Evolutionary conservation across 202 grass and related monocot genomes (phyloP), one percentile per base, ranked within the genome.

Genomic region (Eragrostis tef): DNA sequence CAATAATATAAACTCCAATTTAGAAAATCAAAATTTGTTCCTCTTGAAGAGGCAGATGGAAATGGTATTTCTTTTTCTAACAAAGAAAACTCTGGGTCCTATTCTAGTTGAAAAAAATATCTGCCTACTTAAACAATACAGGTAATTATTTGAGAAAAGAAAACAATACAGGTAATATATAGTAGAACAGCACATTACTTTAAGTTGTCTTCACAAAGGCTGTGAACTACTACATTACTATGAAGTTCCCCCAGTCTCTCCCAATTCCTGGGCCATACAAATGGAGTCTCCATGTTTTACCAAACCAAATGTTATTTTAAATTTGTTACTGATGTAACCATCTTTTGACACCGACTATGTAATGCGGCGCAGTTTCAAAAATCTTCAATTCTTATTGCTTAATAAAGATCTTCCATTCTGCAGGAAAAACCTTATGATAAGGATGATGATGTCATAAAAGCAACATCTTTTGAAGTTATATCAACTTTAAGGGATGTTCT

Each of bases 381-480:
- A 17, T 22, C 19, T 56, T 68, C 44, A 17, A 67, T 70, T 78
- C 22, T 69, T 19, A 69, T 75, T 14, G 52, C 44, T 84, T 90
- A n/a, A 62, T 84, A 73, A 59, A 47, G 50, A 24, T 24, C 57
- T 85, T 78, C 50, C 46, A 45, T 12, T 87, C 64, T 69, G 46
- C 87, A 99, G 96, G 96, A 99, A 76, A 90, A 91, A 12, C 72
- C 96, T 27, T 99, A 91, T 71, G 81, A 93, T 66, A 93, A 95
- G 88, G 96, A 99, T 79, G 90, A 95, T 77, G 92, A 99, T 91
- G 71, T 93, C 65, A 87, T 99, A 80, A 95, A 95, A 91, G 96
- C 96, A 51, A 99, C 93, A 5, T 91, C 90, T 71, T 99, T 95
- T 74, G 96, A 99, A 95, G 96, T 99, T 81, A 99, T 95, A 93